These are phyloP conservation scores for Pyrus pyrifolia DNA, from an alignment of 306 rosid species.

Conservation along the genomic window DNA sequence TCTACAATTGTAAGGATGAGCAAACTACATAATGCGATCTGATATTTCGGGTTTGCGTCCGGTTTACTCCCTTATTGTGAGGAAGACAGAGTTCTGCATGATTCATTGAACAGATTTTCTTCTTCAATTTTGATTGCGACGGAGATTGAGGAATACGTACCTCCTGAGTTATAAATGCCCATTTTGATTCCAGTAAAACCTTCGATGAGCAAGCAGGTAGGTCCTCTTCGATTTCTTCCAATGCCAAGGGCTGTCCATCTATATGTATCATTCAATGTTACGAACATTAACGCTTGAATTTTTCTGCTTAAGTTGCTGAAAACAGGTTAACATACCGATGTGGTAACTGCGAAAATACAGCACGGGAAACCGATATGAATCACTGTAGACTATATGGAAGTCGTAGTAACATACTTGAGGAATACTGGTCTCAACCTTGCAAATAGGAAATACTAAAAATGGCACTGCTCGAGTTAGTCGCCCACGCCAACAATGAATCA, in stretches of 20 bases:
- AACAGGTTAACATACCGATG: constrained; percentile 42
- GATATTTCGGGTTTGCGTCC: not conserved
- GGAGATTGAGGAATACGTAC: constrained; percentile 19
- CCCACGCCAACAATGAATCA: no score
- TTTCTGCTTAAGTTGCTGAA: not conserved
- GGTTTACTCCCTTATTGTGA: not conserved
- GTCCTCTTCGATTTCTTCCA: constrained; percentile 52
- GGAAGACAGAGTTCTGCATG: not conserved
- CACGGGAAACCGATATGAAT: constrained; percentile 72
- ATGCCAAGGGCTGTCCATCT: constrained; percentile 60
- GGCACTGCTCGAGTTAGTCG: no score
- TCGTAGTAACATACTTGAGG: constrained; percentile 44
- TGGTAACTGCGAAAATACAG: constrained; percentile 59
- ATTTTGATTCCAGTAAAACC: constrained; percentile 56
- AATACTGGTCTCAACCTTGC: constrained; percentile 41
- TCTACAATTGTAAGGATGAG: not conserved
- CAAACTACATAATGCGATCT: not conserved
- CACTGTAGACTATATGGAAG: constrained; percentile 63
- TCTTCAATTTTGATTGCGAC: not conserved
- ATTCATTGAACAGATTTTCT: not conserved
- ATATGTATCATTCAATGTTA: constrained; percentile 4
- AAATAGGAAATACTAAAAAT: constrained; percentile 5
- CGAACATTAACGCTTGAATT: not conserved
- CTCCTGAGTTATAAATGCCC: constrained; percentile 85
- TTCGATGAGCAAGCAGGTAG: constrained; percentile 57